A percentile compares a stretch with the other conserved stretches of the same genome.
These are phyloP conservation scores for Solanum phureja DNA, from an alignment of 257 asterid species.

Conservation along the genomic window DNA sequence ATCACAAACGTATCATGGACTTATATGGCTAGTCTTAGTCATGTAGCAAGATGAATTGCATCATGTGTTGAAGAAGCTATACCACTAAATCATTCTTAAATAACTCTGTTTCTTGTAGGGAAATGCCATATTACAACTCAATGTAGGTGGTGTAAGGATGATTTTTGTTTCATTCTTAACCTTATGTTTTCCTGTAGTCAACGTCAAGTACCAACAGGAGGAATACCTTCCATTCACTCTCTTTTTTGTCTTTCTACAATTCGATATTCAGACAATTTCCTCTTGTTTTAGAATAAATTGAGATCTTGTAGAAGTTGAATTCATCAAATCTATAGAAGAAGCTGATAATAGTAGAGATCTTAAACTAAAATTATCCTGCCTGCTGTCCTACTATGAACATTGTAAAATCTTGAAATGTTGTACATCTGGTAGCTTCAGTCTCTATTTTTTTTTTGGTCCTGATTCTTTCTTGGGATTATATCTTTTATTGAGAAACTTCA, in stretches of 20 bases:
- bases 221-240: not conserved
- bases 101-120: not conserved
- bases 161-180: not conserved
- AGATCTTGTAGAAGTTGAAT: not conserved
- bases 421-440: not conserved
- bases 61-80: not conserved
- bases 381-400: not conserved
- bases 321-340: not conserved
- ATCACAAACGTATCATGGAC: not conserved
- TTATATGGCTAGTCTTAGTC: not conserved
- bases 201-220: not conserved
- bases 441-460: not conserved
- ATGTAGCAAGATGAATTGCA: not conserved
- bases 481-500: not conserved
- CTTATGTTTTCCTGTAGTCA: not conserved
- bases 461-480: not conserved
- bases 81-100: not conserved
- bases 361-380: not conserved
- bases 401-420: not conserved
- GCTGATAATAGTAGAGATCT: not conserved
- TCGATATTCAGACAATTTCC: not conserved
- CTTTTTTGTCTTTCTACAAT: not conserved
- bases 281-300: not conserved
- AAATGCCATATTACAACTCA: not conserved
- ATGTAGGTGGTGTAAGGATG: not conserved